Percentiles rank a stretch among this genome's conserved stretches.
phyloP scores from a whole-genome alignment of 2,329 filamentous ascomycete genomes.

The Aureobasidium sp. region DNA sequence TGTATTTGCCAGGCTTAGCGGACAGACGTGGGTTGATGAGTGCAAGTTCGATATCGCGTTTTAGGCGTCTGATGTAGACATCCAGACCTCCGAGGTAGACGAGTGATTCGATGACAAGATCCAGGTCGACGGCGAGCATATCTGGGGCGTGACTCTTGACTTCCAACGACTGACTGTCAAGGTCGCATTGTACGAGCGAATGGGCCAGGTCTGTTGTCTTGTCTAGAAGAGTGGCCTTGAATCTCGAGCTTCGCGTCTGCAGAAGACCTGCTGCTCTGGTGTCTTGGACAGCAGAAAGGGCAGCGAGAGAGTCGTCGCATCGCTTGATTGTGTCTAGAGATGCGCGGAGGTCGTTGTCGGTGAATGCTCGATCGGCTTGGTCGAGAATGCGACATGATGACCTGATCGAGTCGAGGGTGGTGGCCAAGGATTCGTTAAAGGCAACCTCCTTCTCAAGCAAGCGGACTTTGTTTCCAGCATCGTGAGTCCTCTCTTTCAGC shows the following conservation, averaged over 20 bases:
- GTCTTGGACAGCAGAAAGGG: conserved; percentile 46
- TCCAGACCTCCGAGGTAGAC: conserved; percentile 24
- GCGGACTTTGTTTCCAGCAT: conserved; percentile 48
- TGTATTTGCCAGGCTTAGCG: conserved; percentile 19
- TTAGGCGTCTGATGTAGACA: conserved; percentile 18
- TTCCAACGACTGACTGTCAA: conserved; percentile 47
- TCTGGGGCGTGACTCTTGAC: conserved; percentile 45
- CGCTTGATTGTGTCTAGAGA: conserved; percentile 45
- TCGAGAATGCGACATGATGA: conserved; percentile 45
- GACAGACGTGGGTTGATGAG: conserved; percentile 26
- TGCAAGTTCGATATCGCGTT: conserved; percentile 26
- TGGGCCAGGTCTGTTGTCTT: conserved; percentile 66
- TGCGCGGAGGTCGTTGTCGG: conserved; percentile 38
- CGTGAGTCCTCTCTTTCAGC: conserved; percentile 58
- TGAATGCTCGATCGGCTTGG: conserved; percentile 33
- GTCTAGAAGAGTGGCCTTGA: conserved; percentile 31
- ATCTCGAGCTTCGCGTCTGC: conserved; percentile 34
- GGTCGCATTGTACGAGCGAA: conserved; percentile 57
- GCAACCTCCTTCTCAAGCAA: conserved; percentile 53
- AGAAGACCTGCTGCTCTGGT: conserved; percentile 60
- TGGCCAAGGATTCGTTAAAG: conserved; percentile 50
- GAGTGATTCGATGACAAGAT: conserved; percentile 13
- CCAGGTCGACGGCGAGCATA: conserved; percentile 18
- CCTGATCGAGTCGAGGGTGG: conserved; percentile 45
- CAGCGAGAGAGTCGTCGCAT: conserved; percentile 48